Percentiles rank a stretch among this genome's conserved stretches.
Conservation (phyloP, 78 protist genomes). For the Monosiga brevicollis region DNA sequence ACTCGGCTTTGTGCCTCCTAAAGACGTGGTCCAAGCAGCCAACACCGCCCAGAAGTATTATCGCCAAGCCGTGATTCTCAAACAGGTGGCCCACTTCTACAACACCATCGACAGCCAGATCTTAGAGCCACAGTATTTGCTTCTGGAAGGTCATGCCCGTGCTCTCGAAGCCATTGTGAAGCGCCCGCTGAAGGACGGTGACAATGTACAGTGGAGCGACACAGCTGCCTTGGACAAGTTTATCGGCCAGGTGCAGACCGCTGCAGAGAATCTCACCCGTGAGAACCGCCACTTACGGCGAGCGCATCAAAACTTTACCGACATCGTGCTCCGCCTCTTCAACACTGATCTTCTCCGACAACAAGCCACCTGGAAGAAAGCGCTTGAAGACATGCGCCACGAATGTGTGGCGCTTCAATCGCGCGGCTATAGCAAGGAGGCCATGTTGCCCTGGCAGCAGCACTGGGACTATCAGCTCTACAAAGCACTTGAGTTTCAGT, state of each 20-base stretch:
- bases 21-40: constrained; percentile 4
- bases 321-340: constrained; percentile 5
- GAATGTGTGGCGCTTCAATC: not conserved
- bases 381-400: constrained; percentile 24
- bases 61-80: constrained; percentile 36
- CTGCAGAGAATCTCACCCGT: constrained; percentile 33
- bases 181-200: not conserved
- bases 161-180: constrained; percentile 38
- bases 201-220: constrained; percentile 37
- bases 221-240: constrained; percentile 27
- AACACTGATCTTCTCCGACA: not conserved
- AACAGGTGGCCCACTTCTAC: constrained; percentile 76
- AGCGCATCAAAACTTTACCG: constrained; percentile 12
- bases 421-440: not conserved
- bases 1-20: constrained; percentile 40
- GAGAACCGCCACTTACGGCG: constrained; percentile 43
- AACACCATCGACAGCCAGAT: constrained; percentile 49
- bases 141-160: constrained; percentile 37
- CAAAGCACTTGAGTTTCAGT: constrained; percentile 64
- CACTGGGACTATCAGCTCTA: constrained; percentile 83
- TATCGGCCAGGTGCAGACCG: constrained; percentile 23
- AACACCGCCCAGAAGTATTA: constrained; percentile 34
- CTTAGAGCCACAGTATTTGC: constrained; percentile 45
- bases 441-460: constrained; percentile 8
- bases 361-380: constrained; percentile 29